These are phyloP conservation scores for Acaromyces ingoldii DNA, from an alignment of 1,284 basidiomycete species.

Conservation along the genomic window DNA sequence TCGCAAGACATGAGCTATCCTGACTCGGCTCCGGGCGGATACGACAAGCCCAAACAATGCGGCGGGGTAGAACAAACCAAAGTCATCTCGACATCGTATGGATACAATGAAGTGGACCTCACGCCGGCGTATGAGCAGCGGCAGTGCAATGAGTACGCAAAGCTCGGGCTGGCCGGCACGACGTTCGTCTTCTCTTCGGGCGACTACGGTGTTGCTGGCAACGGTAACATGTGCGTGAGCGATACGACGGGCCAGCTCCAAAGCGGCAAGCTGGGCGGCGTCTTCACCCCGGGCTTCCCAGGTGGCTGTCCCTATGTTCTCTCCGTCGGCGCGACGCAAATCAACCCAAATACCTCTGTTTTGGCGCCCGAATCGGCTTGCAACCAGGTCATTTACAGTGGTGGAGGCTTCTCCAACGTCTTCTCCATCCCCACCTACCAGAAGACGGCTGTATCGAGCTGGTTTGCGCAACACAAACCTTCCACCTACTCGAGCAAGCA, in stretches of 20 bases:
- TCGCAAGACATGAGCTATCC: conserved; percentile 59
- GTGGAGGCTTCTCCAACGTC: conserved; percentile 61
- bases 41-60: conserved; percentile 56
- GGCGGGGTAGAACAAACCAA: conserved; percentile 58
- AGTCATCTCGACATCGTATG: conserved; percentile 61
- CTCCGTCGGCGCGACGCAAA: conserved; percentile 15
- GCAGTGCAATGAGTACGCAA: conserved; percentile 61
- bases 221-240: conserved; percentile 54
- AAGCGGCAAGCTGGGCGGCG: conserved; percentile 5
- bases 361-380: conserved; percentile 6
- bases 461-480: conserved; percentile 55
- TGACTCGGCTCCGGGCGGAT: conserved; percentile 45
- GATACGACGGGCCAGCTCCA: conserved; percentile 52
- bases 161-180: conserved; percentile 57
- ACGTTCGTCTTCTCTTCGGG: conserved; percentile 58
- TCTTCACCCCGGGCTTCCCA: conserved; percentile 12
- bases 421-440: conserved; percentile 55
- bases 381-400: conserved; percentile 32
- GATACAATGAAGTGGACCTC: conserved; percentile 55
- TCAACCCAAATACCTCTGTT: background rate
- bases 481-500: conserved; percentile 57
- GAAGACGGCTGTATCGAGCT: conserved; percentile 56
- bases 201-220: conserved; percentile 15
- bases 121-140: conserved; percentile 55
- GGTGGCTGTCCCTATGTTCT: conserved; percentile 15